phyloP scores from a whole-genome alignment of 2,329 filamentous ascomycete genomes.

The Botrytis byssoidea region DNA sequence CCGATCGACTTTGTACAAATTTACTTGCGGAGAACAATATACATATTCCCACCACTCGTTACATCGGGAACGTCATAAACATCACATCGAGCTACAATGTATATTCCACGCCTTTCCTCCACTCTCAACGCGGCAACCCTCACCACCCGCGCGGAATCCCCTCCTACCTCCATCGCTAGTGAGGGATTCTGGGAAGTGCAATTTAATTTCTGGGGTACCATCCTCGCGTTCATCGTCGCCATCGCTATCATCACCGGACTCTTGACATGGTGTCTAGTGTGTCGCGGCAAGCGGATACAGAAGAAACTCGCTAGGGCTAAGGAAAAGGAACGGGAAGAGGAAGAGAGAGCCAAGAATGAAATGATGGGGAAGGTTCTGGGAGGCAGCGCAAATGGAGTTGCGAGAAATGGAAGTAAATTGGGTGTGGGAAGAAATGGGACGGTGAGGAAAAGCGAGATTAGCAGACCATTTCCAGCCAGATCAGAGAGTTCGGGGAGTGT shows the following conservation, averaged over 20 bases:
- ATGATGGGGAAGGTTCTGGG: background rate
- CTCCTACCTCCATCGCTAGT: background rate
- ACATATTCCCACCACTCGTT: background rate
- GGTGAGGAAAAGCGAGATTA: background rate
- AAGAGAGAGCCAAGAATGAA: background rate
- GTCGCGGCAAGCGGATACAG: background rate
- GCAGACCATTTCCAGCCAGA: background rate
- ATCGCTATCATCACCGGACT: background rate
- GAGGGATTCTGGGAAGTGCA: constrained; percentile 6
- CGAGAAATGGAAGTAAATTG: background rate
- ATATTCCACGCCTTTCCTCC: background rate
- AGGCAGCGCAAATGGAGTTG: background rate
- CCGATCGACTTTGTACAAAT: background rate
- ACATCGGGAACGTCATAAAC: background rate
- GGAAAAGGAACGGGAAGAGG: background rate
- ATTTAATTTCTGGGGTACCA: constrained; percentile 15
- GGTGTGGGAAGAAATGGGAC: background rate
- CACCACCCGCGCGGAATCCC: background rate
- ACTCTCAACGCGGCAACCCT: background rate
- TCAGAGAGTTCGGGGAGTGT: too few species aligned
- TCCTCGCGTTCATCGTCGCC: background rate
- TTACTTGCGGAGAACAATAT: background rate
- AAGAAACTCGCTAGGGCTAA: background rate
- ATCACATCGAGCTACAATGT: background rate
- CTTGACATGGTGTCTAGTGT: background rate